These are phyloP conservation scores for Chalciporus pseudorubinellus DNA, from an alignment of 768 basidiomycete genomes.

Conservation along the genomic window DNA sequence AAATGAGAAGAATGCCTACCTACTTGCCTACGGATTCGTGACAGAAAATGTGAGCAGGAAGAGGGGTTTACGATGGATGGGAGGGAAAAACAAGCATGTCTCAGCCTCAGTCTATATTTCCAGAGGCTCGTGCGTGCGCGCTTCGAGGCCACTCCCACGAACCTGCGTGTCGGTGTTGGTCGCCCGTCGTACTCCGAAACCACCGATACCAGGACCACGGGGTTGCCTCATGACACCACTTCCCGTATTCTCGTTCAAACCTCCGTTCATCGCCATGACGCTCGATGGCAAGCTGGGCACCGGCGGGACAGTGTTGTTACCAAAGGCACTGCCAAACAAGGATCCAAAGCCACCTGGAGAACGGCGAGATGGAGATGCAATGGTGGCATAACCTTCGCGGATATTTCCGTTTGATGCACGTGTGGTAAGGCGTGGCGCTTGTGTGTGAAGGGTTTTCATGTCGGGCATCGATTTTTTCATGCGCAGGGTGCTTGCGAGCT, in stretches of 20 bases:
- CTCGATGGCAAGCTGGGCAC: conserved; percentile 74
- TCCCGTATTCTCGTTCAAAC: conserved; percentile 34
- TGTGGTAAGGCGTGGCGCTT: conserved; percentile 73
- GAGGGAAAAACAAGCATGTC: conserved; percentile 3
- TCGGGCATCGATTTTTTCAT: conserved; percentile 99
- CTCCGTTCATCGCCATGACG: conserved; percentile 47
- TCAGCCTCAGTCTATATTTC: conserved; percentile 61
- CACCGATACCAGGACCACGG: conserved; percentile 74
- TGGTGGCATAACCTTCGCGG: conserved; percentile 81
- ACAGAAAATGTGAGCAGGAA: not conserved
- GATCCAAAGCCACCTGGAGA: conserved; percentile 67
- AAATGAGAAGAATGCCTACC: conserved; percentile 12
- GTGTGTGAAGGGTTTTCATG: conserved; percentile 82
- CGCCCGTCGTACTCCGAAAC: conserved; percentile 61
- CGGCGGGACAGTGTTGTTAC: conserved; percentile 55
- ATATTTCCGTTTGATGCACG: conserved; percentile 89
- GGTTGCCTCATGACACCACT: conserved; percentile 77
- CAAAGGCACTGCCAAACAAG: conserved; percentile 55
- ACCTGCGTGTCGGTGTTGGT: conserved; percentile 39
- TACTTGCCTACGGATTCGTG: conserved; percentile 18
- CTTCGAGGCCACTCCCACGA: conserved; percentile 69
- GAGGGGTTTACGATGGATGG: too few species aligned
- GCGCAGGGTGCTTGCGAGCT: conserved; percentile 57
- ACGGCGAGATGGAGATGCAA: conserved; percentile 78
- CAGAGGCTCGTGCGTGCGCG: conserved; percentile 82